Percentiles rank a stretch among this genome's conserved stretches.
phyloP scores from a whole-genome alignment of 2,329 filamentous ascomycete species.

The Botryotinia convoluta region DNA sequence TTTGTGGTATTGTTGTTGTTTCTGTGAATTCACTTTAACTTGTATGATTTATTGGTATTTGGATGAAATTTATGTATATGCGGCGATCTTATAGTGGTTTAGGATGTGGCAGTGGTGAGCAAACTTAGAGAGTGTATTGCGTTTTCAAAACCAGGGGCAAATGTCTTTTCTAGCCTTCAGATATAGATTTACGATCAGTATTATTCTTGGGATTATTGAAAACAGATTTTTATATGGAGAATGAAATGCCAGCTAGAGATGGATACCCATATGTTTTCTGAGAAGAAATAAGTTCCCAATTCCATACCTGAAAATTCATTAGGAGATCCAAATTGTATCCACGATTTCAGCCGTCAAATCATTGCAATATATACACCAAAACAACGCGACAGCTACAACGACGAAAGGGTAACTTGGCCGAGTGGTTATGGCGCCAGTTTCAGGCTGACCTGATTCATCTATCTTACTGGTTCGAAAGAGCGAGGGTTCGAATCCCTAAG shows the following conservation, averaged over 20 bases:
- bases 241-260: no score
- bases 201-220: neutral
- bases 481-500: conserved; percentile 40
- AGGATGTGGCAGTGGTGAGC: neutral
- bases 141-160: neutral
- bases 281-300: no score
- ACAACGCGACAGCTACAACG: rapidly evolving
- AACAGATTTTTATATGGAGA: neutral
- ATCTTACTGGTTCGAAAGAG: conserved; percentile 35
- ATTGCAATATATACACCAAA: neutral
- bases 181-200: neutral
- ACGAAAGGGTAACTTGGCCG: conserved; percentile 35
- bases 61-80: neutral
- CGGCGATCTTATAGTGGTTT: neutral
- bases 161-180: neutral
- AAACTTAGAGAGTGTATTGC: neutral
- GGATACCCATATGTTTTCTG: no score
- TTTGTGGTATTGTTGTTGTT: no score
- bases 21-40: neutral
- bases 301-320: no score
- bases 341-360: no score
- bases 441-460: conserved; percentile 30
- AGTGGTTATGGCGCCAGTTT: conserved; percentile 42
- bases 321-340: no score
- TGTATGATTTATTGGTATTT: neutral